Percentiles rank a stretch among this genome's conserved stretches.
Evolutionary conservation across 2,329 filamentous ascomycete species (phyloP).

Genomic region (Penicillium brevicompactum): DNA sequence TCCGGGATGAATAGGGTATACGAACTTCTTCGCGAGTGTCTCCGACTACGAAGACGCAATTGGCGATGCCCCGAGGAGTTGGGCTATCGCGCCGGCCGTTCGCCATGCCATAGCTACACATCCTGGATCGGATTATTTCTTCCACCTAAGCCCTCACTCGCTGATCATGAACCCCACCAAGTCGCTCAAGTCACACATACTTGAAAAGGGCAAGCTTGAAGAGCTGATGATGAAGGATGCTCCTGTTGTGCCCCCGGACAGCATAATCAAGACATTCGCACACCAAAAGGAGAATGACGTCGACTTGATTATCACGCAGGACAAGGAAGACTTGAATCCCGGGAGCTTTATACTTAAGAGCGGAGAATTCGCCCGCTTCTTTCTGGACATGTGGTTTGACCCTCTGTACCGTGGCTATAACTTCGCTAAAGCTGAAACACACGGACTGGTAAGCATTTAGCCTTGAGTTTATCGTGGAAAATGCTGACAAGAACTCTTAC

Average conservation of each 20-base stretch:
- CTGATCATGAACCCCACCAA: conserved; percentile 83
- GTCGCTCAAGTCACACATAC: conserved; percentile 70
- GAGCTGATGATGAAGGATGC: conserved; percentile 80
- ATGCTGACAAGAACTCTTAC: conserved; percentile 27
- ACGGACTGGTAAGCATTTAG: conserved; percentile 71
- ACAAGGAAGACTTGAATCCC: conserved; percentile 74
- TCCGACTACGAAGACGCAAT: conserved; percentile 65
- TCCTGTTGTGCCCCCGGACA: conserved; percentile 89
- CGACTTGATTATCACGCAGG: conserved; percentile 82
- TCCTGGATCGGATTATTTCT: conserved; percentile 78
- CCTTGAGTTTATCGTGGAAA: background rate
- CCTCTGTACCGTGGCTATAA: conserved; percentile 92
- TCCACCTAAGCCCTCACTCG: conserved; percentile 81
- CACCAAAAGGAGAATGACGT: conserved; percentile 77
- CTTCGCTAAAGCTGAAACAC: conserved; percentile 90
- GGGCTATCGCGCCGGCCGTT: conserved; percentile 76
- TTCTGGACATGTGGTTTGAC: conserved; percentile 95
- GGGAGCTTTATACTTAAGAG: conserved; percentile 79
- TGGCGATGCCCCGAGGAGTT: conserved; percentile 46
- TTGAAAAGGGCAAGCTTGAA: conserved; percentile 69
- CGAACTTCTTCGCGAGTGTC: conserved; percentile 77
- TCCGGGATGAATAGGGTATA: conserved; percentile 65
- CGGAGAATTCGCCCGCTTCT: conserved; percentile 89
- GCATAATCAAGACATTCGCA: conserved; percentile 91
- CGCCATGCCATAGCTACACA: conserved; percentile 83